Evolutionary conservation across 1,284 basidiomycete species (phyloP), one percentile per base, ranked within the genome.

Genomic region (Vanrija sp.): DNA sequence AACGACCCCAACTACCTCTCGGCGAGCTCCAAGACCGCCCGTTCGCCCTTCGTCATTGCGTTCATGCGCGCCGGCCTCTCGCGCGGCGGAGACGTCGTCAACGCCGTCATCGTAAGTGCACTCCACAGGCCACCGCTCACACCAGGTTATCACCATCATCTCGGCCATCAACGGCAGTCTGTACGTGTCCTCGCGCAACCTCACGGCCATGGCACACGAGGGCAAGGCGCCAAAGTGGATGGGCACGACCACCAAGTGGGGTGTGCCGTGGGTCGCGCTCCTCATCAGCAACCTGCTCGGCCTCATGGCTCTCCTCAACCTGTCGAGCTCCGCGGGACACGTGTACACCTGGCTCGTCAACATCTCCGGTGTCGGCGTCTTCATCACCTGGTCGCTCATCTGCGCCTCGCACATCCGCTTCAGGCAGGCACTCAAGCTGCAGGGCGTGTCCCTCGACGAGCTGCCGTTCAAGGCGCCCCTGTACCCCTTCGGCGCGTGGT

Each of bases 211-310:
- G 16, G 72, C 62, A 26, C 55, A 60, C 61, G 66, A 46, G 69
- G 84, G 86, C 1, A 87, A 91, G 69, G 86, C 66, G 3, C 71
- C 67, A 28, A 67, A 66, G 52, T 68, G 80, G 57, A 79, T 81
- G 64, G 73, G 74, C 19, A n/a, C 9, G n/a, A 85, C 80, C 42
- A 81, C 81, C 64, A 67, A 73, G 21, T 65, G 68, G 54, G 77
- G 77, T 43, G 66, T 76, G 15, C 78, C 77, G 0, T 85, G 83
- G 57, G 78, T 85, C 15, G 82, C 89, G 14, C 80, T 96, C 56
- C n/a, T 82, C 9, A 81, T 88, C 68, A 85, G 84, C 65, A 28
- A 50, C 71, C 49, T 63, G 69, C 68, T 78, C 52, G 71, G 70
- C 10, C 62, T 72, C 8, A 66, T 79, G 23, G 61, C 75, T 10